Conservation (phyloP, 1,139 yeast genomes). For the Pichia cactophila region DNA sequence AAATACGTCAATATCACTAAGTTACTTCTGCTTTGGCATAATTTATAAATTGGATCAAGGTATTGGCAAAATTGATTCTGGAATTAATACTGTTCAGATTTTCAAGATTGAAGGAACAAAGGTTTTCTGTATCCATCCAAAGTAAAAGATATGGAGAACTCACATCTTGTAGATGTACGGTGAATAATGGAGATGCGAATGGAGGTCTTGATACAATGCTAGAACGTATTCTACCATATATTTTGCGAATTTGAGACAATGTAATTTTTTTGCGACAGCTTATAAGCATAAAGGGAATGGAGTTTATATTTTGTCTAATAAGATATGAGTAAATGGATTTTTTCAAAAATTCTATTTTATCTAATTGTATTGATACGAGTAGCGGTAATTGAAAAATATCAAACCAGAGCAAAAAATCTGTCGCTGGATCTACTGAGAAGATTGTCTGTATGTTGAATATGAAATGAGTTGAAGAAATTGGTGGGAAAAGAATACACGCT, state of each 20-base stretch:
- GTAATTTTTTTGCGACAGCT: conserved; percentile 1
- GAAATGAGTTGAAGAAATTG: neutral
- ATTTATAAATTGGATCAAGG: conserved; percentile 10
- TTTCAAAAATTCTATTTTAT: conserved; percentile 2
- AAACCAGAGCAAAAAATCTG: conserved; percentile 5
- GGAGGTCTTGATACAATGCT: neutral
- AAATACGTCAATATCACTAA: too few relatives aligned
- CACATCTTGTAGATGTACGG: conserved; percentile 13
- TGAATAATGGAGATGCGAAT: conserved; percentile 3
- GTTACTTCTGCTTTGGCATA: neutral
- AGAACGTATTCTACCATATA: neutral
- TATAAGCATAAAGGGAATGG: conserved; percentile 7
- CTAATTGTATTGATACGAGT: neutral
- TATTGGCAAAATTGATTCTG: conserved; percentile 10
- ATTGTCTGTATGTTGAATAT: neutral
- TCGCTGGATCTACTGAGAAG: neutral
- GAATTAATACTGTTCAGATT: neutral
- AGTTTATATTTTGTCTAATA: neutral
- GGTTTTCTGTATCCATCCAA: conserved; percentile 15
- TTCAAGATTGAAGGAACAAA: conserved; percentile 13
- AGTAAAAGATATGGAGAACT: conserved; percentile 11
- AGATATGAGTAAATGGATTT: conserved; percentile 2
- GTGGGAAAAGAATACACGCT: conserved; percentile 5
- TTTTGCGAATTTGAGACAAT: neutral
- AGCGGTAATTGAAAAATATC: neutral